Base-by-base conservation (phyloP, 768 basidiomycete genomes). In the Mycena indigotica region DNA sequence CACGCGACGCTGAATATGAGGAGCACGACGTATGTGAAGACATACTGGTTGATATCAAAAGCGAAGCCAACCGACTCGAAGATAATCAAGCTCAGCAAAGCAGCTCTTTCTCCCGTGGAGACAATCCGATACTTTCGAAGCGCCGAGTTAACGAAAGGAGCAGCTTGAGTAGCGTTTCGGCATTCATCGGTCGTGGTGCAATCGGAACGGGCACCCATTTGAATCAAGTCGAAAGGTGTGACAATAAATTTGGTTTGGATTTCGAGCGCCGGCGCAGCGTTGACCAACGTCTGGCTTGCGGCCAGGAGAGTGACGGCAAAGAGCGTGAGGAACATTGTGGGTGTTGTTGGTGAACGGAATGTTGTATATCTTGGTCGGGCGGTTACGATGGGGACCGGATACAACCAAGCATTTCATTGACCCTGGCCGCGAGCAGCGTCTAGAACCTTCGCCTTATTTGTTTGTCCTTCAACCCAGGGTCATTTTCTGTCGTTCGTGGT, bases 31-130 rank as follows among this genome's bases (percentile, higher is more conserved):
- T n/a, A n/a, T n/a, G 49, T 19, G 4, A 17, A 23, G 10, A 64
- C 65, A 32, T 10, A 67, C 65, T 68, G 65, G 56, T 66, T 68
- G 44, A 61, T 65, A 55, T 68, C 57, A 48, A 65, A 68, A 30
- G 48, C 55, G 55, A 68, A 65, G 2, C 60, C 58, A 12, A 61
- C 63, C 38, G 56, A 59, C 40, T 68, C 65, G 32, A 66, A 66
- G 8, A 64, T 25, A 61, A 68, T 64, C 32, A 68, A 50, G 38
- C 63, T 66, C 23, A 68, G 57, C 19, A 66, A 50, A 8, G 65
- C 67, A 39, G 65, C 65, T 41, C 63, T 63, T 52, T 68, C 67
- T 24, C 67, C 65, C 16, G 49, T 35, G 21, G 57, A 51, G 28
- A 46, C 58, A 54, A 68, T 61, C 26, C 44, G 49, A 40, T 38